These are phyloP conservation scores for Colletotrichum horii DNA, from an alignment of 2,329 filamentous ascomycete genomes.

Conservation along the genomic window DNA sequence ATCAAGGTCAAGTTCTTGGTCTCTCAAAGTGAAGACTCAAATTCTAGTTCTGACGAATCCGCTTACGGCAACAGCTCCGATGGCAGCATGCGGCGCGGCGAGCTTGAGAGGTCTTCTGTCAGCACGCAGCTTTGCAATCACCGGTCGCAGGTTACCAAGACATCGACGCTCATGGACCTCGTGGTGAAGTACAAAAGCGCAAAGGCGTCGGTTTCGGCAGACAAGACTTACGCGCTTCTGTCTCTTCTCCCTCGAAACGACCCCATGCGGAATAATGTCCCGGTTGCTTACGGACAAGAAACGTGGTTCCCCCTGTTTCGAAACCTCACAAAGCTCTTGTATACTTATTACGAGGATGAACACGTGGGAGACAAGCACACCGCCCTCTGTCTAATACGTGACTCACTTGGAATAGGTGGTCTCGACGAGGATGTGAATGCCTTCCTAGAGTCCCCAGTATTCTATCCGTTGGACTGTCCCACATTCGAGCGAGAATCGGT, in stretches of 20 bases:
- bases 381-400: accelerated
- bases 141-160: accelerated
- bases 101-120: too few species aligned
- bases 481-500: too few species aligned
- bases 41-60: too few species aligned
- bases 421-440: not conserved
- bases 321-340: accelerated
- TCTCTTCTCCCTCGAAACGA: not conserved
- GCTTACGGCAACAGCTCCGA: too few species aligned
- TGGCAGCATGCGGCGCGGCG: too few species aligned
- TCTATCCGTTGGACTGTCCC: accelerated
- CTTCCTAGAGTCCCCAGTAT: not conserved
- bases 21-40: too few species aligned
- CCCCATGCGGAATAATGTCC: not conserved
- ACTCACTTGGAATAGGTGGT: not conserved
- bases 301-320: not conserved
- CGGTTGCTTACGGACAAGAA: accelerated
- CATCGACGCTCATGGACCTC: accelerated
- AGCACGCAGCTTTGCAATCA: not conserved
- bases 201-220: not conserved
- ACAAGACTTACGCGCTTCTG: not conserved
- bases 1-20: too few species aligned
- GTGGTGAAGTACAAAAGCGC: accelerated
- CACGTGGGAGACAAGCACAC: accelerated
- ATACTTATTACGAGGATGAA: accelerated